phyloP scores from a whole-genome alignment of 495 filamentous ascomycete species.

The Durotheca rogersii region DNA sequence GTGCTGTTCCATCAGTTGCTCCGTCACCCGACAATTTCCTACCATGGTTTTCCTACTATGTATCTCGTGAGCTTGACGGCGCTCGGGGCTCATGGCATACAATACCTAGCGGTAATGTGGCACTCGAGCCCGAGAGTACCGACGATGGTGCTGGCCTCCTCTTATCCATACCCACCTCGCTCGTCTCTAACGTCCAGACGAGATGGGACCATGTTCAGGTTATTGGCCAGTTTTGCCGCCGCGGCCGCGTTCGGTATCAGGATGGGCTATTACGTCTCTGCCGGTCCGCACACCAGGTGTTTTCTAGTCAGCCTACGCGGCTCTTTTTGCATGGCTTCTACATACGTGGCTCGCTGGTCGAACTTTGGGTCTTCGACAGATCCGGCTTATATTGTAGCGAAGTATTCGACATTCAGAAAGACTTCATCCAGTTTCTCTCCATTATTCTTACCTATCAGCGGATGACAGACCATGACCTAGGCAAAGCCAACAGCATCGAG shows the following conservation, averaged over 20 bases:
- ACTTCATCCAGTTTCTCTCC: conserved; percentile 35
- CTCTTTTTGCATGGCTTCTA: conserved; percentile 43
- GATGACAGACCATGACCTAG: conserved; percentile 30
- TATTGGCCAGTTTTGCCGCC: conserved; percentile 27
- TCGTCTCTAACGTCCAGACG: conserved; percentile 8
- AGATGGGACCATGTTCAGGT: conserved; percentile 32
- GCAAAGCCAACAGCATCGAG: conserved; percentile 23
- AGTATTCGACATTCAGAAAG: conserved; percentile 40
- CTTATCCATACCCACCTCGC: conserved; percentile 19
- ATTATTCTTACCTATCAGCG: conserved; percentile 30
- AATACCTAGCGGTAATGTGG: conserved; percentile 12
- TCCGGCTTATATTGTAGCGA: conserved; percentile 45
- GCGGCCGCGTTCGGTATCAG: conserved; percentile 18
- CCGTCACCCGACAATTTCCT: conserved; percentile 24
- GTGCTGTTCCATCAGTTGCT: conserved; percentile 17
- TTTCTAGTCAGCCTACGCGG: conserved; percentile 29
- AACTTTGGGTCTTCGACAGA: conserved; percentile 49
- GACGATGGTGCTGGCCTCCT: conserved; percentile 20
- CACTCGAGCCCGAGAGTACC: conserved; percentile 8
- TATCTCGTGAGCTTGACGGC: conserved; percentile 20
- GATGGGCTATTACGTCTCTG: conserved; percentile 32
- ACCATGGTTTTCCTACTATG: conserved; percentile 29
- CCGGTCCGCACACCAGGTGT: conserved; percentile 29
- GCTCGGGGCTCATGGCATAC: conserved; percentile 31
- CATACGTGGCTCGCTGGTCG: conserved; percentile 36